Conservation (phyloP, 1,284 basidiomycete species). For the Ganoderma lucidum region DNA sequence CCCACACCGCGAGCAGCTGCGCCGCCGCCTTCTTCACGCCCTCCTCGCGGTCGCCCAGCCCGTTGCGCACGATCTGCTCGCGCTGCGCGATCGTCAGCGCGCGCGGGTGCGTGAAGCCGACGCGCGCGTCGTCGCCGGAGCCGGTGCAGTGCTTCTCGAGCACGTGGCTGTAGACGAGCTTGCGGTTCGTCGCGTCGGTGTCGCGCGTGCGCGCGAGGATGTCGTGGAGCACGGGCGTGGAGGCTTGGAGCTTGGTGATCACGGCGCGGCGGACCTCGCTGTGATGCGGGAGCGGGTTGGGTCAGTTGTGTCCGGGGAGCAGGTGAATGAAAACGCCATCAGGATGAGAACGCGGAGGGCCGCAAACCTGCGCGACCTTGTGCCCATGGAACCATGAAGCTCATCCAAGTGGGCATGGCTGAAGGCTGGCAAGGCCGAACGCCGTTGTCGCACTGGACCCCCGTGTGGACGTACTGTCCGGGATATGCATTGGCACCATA, state of each 20-base stretch:
- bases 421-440: too few relatives aligned
- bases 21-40: slow-evolving; percentile 84
- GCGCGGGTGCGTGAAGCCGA: slow-evolving; percentile 72
- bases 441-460: not conserved
- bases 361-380: not conserved
- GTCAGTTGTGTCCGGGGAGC: not conserved
- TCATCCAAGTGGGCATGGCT: too few relatives aligned
- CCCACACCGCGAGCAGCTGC: slow-evolving; percentile 82
- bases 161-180: slow-evolving; percentile 80
- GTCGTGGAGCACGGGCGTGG: slow-evolving; percentile 64
- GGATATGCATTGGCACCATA: too few relatives aligned
- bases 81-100: slow-evolving; percentile 80
- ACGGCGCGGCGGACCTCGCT: slow-evolving; percentile 94
- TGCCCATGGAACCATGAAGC: not conserved
- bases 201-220: slow-evolving; percentile 89
- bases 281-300: slow-evolving; percentile 10
- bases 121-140: slow-evolving; percentile 36
- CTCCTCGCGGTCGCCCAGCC: slow-evolving; percentile 89
- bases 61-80: slow-evolving; percentile 81
- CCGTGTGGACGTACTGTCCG: too few relatives aligned
- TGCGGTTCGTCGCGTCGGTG: slow-evolving; percentile 83
- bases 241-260: slow-evolving; percentile 81
- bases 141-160: slow-evolving; percentile 48
- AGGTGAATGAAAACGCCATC: too few relatives aligned
- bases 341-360: not conserved